phyloP scores from a whole-genome alignment of 2,329 filamentous ascomycete genomes.

The Orbilia javanica region DNA sequence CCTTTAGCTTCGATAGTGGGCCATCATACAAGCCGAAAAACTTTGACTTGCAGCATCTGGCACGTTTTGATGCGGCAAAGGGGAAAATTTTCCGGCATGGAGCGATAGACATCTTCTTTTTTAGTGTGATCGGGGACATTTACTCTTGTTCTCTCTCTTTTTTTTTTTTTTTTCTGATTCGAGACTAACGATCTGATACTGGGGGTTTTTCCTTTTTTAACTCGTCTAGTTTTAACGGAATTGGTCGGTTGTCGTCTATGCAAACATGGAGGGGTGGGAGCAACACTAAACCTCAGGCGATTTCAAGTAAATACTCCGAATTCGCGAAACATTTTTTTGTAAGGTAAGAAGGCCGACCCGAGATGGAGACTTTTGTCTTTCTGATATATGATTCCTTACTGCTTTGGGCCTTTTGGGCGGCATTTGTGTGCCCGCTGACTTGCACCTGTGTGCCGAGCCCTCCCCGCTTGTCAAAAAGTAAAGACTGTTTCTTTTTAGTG shows the following conservation, averaged over 20 bases:
- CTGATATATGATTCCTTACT: constrained; percentile 9
- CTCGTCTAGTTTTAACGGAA: constrained; percentile 25
- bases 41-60: constrained; percentile 33
- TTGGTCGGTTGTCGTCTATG: constrained; percentile 28
- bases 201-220: neutral
- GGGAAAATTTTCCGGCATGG: constrained; percentile 47
- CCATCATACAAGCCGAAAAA: constrained; percentile 5
- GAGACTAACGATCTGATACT: constrained; percentile 14
- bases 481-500: neutral
- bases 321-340: constrained; percentile 47
- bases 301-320: constrained; percentile 53
- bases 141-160: too few relatives aligned
- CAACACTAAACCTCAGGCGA: constrained; percentile 11
- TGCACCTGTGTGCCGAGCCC: neutral
- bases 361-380: constrained; percentile 14
- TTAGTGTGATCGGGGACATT: constrained; percentile 22
- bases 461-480: constrained; percentile 22
- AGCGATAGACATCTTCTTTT: constrained; percentile 23
- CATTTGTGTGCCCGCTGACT: constrained; percentile 18
- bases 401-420: constrained; percentile 17
- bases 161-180: neutral
- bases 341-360: constrained; percentile 46
- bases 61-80: constrained; percentile 56
- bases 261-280: constrained; percentile 44
- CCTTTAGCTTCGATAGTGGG: constrained; percentile 37